Percentiles rank a stretch among this genome's conserved stretches.
phyloP scores from a whole-genome alignment of 2,329 filamentous ascomycete genomes.

The Cyphellophora attinorum region DNA sequence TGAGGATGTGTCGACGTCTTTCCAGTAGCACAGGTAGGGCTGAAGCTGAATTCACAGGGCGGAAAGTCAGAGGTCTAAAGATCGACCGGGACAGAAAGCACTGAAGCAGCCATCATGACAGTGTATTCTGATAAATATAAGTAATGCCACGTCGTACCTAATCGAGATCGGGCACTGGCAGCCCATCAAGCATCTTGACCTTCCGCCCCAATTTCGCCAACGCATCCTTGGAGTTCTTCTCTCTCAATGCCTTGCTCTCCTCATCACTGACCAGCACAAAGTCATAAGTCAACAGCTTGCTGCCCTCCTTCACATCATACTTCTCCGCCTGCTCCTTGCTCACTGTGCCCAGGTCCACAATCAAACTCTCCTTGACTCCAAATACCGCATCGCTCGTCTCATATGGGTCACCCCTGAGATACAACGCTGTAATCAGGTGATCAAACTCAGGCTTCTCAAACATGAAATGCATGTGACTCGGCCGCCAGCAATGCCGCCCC shows the following conservation, averaged over 20 bases:
- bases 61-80: too few species aligned
- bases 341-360: slow-evolving; percentile 20
- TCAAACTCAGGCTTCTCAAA: slow-evolving; percentile 73
- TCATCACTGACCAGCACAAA: slow-evolving; percentile 59
- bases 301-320: slow-evolving; percentile 19
- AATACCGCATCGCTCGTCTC: slow-evolving; percentile 23
- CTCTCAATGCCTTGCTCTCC: slow-evolving; percentile 57
- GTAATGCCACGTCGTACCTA: slow-evolving; percentile 20
- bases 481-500: slow-evolving; percentile 67
- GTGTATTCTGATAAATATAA: too few species aligned
- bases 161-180: slow-evolving; percentile 64
- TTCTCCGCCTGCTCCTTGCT: slow-evolving; percentile 18
- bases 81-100: too few species aligned
- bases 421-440: slow-evolving; percentile 57
- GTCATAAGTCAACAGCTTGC: slow-evolving; percentile 1
- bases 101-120: too few species aligned
- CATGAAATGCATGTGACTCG: slow-evolving; percentile 81
- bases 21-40: too few species aligned
- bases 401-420: slow-evolving; percentile 21
- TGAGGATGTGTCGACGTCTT: too few species aligned
- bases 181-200: slow-evolving; percentile 65
- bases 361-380: slow-evolving; percentile 22
- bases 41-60: too few species aligned
- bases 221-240: slow-evolving; percentile 57
- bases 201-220: slow-evolving; percentile 56